Conservation (phyloP, 805 yeast species). For the Candida xiaguanensis region DNA sequence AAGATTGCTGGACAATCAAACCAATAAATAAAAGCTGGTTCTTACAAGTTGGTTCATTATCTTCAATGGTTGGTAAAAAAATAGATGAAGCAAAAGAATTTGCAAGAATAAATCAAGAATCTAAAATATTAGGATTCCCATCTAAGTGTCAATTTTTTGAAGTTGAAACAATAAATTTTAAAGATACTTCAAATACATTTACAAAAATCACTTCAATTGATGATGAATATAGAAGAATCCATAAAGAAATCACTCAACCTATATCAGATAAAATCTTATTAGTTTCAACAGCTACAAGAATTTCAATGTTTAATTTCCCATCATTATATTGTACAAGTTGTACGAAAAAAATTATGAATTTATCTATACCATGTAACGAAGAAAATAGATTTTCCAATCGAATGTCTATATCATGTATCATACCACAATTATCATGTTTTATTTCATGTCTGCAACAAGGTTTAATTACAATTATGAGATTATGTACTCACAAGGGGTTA, state of each 20-base stretch:
- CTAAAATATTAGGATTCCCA: conserved; percentile 36
- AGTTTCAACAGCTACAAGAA: conserved; percentile 41
- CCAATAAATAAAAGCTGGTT: conserved; percentile 39
- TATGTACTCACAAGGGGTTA: conserved; percentile 34
- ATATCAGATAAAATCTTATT: conserved; percentile 9
- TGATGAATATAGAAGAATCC: conserved; percentile 33
- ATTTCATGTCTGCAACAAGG: conserved; percentile 39
- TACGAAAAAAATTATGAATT: conserved; percentile 38
- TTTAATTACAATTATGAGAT: conserved; percentile 29
- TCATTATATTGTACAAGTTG: conserved; percentile 47
- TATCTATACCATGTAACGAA: conserved; percentile 32
- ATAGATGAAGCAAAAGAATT: conserved; percentile 27
- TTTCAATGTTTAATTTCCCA: conserved; percentile 45
- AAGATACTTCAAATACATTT: conserved; percentile 3
- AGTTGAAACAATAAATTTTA: conserved; percentile 17
- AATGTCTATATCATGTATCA: conserved; percentile 30
- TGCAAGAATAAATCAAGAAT: conserved; percentile 34
- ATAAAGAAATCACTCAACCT: conserved; percentile 16
- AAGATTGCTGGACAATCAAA: conserved; percentile 53
- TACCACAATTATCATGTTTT: conserved; percentile 33
- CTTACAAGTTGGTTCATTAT: conserved; percentile 45
- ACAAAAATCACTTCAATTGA: conserved; percentile 23
- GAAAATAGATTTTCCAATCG: conserved; percentile 32
- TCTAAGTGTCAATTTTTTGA: conserved; percentile 33
- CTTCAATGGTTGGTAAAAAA: conserved; percentile 43